Conservation (phyloP, 2,329 filamentous ascomycete species). For the Ilyonectria destructans region DNA sequence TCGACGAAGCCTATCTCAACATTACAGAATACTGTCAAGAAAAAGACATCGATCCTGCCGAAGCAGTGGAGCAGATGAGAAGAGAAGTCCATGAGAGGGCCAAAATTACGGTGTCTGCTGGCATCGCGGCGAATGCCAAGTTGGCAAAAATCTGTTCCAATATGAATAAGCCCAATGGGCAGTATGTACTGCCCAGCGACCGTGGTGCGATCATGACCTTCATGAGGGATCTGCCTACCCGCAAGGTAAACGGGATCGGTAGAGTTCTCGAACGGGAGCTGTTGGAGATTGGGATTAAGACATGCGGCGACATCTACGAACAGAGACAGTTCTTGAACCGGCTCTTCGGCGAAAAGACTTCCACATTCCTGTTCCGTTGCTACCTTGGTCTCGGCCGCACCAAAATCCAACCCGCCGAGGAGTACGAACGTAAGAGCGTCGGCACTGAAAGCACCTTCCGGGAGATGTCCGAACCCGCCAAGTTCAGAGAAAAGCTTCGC, state of each 20-base stretch:
- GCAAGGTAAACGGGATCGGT: constrained; percentile 96
- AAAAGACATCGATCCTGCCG: constrained; percentile 78
- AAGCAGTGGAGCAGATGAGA: constrained; percentile 84
- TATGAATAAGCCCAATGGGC: constrained; percentile 96
- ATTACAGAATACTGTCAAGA: constrained; percentile 88
- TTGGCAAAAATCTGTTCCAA: constrained; percentile 97
- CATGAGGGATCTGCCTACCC: constrained; percentile 86
- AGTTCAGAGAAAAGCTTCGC: constrained; percentile 84
- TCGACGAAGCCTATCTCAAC: constrained; percentile 97
- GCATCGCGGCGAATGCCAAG: constrained; percentile 93
- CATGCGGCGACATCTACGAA: constrained; percentile 88
- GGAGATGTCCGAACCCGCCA: constrained; percentile 79
- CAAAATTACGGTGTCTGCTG: constrained; percentile 91
- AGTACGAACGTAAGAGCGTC: constrained; percentile 93
- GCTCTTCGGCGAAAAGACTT: constrained; percentile 93
- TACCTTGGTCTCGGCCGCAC: constrained; percentile 92
- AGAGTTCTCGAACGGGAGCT: constrained; percentile 94
- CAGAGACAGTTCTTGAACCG: constrained; percentile 81
- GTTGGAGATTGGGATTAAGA: constrained; percentile 88
- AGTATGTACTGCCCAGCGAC: constrained; percentile 83
- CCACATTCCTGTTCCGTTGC: constrained; percentile 86
- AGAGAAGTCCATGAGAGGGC: constrained; percentile 82
- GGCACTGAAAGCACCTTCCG: constrained; percentile 94
- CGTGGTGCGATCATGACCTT: constrained; percentile 85
- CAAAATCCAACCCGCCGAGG: constrained; percentile 86